Conservation (phyloP, 257 asterid genomes). For the Penstemon newberryi region DNA sequence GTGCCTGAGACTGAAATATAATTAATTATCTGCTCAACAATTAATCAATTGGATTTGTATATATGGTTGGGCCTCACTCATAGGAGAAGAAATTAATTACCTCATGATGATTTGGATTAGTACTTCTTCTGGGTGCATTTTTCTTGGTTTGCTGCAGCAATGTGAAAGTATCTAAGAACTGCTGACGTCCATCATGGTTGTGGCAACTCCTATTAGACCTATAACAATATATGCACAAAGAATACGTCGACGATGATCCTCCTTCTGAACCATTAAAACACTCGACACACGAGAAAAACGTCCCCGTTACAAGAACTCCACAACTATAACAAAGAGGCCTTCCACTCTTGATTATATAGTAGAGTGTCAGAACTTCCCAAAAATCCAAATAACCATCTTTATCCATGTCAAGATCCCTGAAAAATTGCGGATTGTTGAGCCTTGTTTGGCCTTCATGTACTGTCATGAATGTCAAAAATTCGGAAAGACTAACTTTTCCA, state of each 20-base stretch:
- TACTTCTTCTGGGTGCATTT: not conserved
- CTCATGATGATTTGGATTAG: too few species aligned
- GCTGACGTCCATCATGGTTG: conserved; percentile 31
- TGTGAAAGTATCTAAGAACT: conserved; percentile 35
- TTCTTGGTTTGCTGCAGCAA: not conserved
- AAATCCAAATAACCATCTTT: conserved; percentile 29
- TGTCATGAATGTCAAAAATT: conserved; percentile 30
- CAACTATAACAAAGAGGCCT: conserved; percentile 37
- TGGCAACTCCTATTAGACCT: conserved; percentile 29
- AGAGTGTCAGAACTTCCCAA: conserved; percentile 32
- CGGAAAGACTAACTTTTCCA: conserved; percentile 28
- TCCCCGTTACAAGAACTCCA: conserved; percentile 25
- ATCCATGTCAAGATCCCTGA: conserved; percentile 29
- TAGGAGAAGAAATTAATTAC: too few species aligned
- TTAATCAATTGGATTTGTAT: too few species aligned
- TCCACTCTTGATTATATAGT: conserved; percentile 37
- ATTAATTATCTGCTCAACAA: too few species aligned
- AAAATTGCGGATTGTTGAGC: conserved; percentile 15
- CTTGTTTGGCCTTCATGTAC: conserved; percentile 23
- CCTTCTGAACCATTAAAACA: conserved; percentile 18
- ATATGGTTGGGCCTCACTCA: too few species aligned
- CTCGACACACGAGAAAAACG: conserved; percentile 36
- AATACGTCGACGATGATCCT: not conserved
- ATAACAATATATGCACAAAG: conserved; percentile 30
- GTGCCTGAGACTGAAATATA: too few species aligned